Percentiles rank a stretch among this genome's conserved stretches.
These are phyloP conservation scores for Tagetes patula DNA, from an alignment of 129 eudicot genomes.

Conservation along the genomic window DNA sequence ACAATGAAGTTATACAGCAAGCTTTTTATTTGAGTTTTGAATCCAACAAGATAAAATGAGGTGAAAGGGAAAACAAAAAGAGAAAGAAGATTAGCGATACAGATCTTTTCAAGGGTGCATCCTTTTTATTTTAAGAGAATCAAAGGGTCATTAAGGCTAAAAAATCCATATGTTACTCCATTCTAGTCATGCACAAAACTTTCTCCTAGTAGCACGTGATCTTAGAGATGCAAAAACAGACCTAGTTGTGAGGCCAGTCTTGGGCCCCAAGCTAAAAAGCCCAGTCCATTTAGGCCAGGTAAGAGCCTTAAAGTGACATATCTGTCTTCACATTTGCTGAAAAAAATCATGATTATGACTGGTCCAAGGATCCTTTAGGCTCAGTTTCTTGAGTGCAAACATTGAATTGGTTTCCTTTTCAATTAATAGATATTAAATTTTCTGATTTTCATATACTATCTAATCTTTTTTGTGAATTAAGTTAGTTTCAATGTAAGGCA, in stretches of 20 bases:
- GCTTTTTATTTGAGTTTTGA: neutral
- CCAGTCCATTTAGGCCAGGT: neutral
- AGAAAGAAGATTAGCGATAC: neutral
- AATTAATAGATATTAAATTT: neutral
- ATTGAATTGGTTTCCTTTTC: neutral
- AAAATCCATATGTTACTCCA: neutral
- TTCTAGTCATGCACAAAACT: neutral
- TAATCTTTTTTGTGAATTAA: neutral
- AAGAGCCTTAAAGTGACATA: slow-evolving; percentile 11
- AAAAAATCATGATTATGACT: neutral
- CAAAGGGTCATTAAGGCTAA: neutral
- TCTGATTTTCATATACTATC: neutral
- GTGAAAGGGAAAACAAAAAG: slow-evolving; percentile 5
- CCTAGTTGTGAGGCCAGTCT: slow-evolving; percentile 1
- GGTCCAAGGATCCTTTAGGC: neutral
- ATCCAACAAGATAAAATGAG: neutral
- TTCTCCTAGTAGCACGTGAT: neutral
- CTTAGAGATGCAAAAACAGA: neutral
- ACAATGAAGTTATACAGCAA: slow-evolving; percentile 14
- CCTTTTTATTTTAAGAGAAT: neutral
- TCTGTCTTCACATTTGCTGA: neutral
- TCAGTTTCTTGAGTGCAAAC: neutral
- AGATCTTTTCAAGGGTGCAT: neutral
- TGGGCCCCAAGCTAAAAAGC: neutral
- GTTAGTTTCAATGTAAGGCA: neutral